Evolutionary conservation across 2,329 filamentous ascomycete species (phyloP).

Genomic region (Lomentospora prolificans): DNA sequence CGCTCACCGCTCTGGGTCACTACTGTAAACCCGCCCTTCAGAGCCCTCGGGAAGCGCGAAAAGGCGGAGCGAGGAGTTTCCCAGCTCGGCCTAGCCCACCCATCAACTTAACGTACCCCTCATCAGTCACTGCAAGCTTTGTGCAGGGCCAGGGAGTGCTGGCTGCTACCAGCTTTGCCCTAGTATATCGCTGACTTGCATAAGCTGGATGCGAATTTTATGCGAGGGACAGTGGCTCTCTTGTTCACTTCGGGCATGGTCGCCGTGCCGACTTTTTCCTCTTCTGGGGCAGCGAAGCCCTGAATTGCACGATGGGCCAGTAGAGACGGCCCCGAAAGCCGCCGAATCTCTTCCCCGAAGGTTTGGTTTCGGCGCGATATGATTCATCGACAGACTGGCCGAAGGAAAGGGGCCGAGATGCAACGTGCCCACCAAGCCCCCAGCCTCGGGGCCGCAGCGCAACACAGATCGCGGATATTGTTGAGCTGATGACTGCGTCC

Average conservation of each 20-base stretch:
- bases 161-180: background rate
- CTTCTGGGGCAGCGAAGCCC: too few relatives aligned
- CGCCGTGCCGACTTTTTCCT: too few relatives aligned
- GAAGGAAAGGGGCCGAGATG: background rate
- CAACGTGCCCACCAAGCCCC: background rate
- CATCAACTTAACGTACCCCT: background rate
- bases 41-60: background rate
- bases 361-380: background rate
- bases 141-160: background rate
- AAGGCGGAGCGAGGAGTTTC: background rate
- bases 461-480: background rate
- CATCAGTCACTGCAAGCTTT: background rate
- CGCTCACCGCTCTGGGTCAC: background rate
- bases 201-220: background rate
- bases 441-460: too few relatives aligned
- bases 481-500: background rate
- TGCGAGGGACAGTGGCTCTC: background rate
- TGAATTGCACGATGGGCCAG: too few relatives aligned
- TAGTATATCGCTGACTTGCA: conserved; percentile 1
- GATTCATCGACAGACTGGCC: background rate
- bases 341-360: background rate
- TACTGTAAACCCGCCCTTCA: background rate
- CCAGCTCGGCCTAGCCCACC: background rate
- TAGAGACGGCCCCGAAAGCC: too few relatives aligned
- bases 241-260: too few relatives aligned